Conservation (phyloP, 345 rosid species). For the Citrus sp. region DNA sequence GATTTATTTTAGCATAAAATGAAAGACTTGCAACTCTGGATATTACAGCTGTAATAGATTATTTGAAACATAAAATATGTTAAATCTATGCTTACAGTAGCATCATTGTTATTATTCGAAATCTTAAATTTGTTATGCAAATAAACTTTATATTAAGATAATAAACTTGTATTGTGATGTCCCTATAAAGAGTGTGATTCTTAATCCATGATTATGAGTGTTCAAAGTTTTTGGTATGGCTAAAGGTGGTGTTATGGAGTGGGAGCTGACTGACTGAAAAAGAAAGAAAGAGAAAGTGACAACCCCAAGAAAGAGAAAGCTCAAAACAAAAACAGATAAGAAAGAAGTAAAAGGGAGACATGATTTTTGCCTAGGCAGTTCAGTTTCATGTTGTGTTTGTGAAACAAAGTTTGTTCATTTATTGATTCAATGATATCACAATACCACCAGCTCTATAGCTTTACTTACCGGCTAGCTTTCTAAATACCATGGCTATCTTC, state of each 20-base stretch:
- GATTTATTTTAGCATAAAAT: not conserved
- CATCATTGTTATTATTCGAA: not conserved
- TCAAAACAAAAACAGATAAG: not conserved
- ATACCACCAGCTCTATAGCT: not conserved
- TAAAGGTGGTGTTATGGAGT: slow-evolving; percentile 22
- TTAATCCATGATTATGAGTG: not conserved
- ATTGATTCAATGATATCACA: not conserved
- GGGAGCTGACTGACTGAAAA: slow-evolving; percentile 26
- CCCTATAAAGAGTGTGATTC: not conserved
- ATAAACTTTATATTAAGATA: not conserved
- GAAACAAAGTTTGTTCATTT: not conserved
- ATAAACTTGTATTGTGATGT: not conserved
- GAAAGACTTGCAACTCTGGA: not conserved
- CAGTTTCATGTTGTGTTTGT: slow-evolving; percentile 2
- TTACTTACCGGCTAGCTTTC: slow-evolving; percentile 1
- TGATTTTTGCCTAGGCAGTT: slow-evolving; percentile 15
- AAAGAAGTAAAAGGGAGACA: not conserved
- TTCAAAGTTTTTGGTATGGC: not conserved
- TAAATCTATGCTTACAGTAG: not conserved
- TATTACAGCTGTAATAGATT: not conserved
- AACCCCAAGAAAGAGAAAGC: slow-evolving; percentile 29
- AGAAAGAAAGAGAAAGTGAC: slow-evolving; percentile 21
- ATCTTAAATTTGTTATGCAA: not conserved
- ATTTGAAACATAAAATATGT: not conserved
- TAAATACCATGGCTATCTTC: slow-evolving; percentile 30